These are phyloP conservation scores for Grigorovia yakushimaensis DNA, from an alignment of 805 yeast species.

Conservation along the genomic window DNA sequence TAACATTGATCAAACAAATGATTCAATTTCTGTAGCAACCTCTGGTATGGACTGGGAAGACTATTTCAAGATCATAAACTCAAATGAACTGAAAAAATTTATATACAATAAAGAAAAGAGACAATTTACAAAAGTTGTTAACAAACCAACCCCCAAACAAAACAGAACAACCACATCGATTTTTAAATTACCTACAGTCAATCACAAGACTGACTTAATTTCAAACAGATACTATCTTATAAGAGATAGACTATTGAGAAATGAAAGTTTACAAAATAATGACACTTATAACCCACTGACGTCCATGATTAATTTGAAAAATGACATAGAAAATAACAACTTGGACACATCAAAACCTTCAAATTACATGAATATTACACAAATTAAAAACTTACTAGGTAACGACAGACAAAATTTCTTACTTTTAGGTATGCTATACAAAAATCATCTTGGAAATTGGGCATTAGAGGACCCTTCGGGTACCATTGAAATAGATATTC, in stretches of 20 bases:
- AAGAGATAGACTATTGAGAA: slow-evolving; percentile 63
- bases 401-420: slow-evolving; percentile 68
- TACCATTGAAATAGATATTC: slow-evolving; percentile 53
- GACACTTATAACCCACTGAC: slow-evolving; percentile 29
- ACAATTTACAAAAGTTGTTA: slow-evolving; percentile 37
- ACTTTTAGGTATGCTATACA: slow-evolving; percentile 65
- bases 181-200: slow-evolving; percentile 20
- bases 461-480: slow-evolving; percentile 77
- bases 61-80: slow-evolving; percentile 56
- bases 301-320: slow-evolving; percentile 21
- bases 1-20: slow-evolving; percentile 6
- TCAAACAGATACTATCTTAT: slow-evolving; percentile 50
- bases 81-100: slow-evolving; percentile 54
- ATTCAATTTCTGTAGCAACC: neutral
- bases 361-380: slow-evolving; percentile 40
- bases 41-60: slow-evolving; percentile 53
- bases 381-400: slow-evolving; percentile 78
- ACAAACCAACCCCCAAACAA: slow-evolving; percentile 4
- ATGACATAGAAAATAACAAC: slow-evolving; percentile 9
- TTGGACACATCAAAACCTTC: slow-evolving; percentile 5
- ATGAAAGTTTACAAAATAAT: slow-evolving; percentile 54
- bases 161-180: neutral
- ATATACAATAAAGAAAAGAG: slow-evolving; percentile 51
- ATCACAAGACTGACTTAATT: slow-evolving; percentile 34
- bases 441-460: slow-evolving; percentile 57